phyloP scores from a whole-genome alignment of 768 basidiomycete genomes.

The Boletus vinaceobasis region DNA sequence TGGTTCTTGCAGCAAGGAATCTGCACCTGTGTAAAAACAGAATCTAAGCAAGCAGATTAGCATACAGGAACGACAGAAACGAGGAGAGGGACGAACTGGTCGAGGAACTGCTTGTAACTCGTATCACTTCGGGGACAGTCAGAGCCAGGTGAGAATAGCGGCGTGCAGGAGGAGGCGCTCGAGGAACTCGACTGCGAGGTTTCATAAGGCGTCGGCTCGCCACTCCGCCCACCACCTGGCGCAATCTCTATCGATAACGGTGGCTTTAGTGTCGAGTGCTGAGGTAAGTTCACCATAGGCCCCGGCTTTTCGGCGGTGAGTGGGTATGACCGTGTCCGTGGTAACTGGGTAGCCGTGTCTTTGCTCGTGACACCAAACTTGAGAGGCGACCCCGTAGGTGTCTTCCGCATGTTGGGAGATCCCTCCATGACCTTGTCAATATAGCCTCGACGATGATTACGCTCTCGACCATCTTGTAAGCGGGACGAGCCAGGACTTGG shows the following conservation, averaged over 20 bases:
- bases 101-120: constrained; percentile 60
- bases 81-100: constrained; percentile 46
- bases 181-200: constrained; percentile 43
- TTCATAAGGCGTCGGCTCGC: constrained; percentile 47
- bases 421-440: constrained; percentile 41
- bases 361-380: constrained; percentile 19
- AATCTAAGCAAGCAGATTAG: constrained; percentile 44
- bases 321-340: constrained; percentile 39
- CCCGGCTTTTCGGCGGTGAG: constrained; percentile 1
- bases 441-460: constrained; percentile 60
- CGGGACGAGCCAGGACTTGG: constrained; percentile 10
- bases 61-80: not conserved
- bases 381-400: constrained; percentile 49
- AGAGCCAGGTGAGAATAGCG: constrained; percentile 41
- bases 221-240: constrained; percentile 24
- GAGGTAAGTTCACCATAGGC: constrained; percentile 11
- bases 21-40: constrained; percentile 76
- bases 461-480: constrained; percentile 16
- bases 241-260: constrained; percentile 12
- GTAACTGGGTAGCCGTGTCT: constrained; percentile 21
- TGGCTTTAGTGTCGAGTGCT: constrained; percentile 2
- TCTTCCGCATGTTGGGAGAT: constrained; percentile 37
- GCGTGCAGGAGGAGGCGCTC: constrained; percentile 42
- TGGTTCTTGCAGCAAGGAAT: constrained; percentile 31
- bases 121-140: constrained; percentile 29